Evolutionary conservation across 163 green algal species (phyloP).

Genomic region (Scenedesmus sp.): DNA sequence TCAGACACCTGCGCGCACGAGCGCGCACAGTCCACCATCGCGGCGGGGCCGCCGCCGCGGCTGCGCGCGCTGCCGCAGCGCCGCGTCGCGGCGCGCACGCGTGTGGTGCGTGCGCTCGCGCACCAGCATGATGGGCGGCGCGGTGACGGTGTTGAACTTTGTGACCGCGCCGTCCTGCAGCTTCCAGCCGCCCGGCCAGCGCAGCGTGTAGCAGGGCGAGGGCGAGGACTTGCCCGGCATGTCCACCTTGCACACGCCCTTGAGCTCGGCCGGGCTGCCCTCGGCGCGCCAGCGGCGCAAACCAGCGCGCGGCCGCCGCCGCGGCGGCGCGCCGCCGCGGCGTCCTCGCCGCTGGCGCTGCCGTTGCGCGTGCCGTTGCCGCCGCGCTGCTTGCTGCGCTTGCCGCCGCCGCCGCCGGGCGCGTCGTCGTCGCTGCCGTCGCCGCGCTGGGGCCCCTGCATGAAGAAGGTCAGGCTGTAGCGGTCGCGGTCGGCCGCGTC

Average conservation of each 20-base stretch:
- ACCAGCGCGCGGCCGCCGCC: no score
- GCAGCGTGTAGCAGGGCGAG: constrained; percentile 63
- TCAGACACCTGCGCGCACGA: constrained; percentile 20
- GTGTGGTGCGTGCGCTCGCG: constrained; percentile 4
- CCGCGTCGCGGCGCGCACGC: no score
- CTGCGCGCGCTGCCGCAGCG: background rate
- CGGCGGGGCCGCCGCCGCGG: no score
- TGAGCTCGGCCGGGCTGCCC: no score
- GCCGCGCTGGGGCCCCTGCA: constrained; percentile 12
- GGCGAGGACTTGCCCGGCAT: constrained; percentile 1
- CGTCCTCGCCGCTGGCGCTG: constrained; percentile 1
- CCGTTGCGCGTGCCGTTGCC: no score
- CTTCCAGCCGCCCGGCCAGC: constrained; percentile 78
- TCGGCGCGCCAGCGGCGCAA: no score
- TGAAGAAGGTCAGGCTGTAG: constrained; percentile 40
- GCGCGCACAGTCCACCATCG: background rate
- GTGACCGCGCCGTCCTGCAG: constrained; percentile 68
- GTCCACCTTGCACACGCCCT: constrained; percentile 20
- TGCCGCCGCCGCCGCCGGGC: background rate
- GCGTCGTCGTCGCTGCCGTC: constrained; percentile 28
- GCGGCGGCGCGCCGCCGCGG: no score
- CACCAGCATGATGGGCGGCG: constrained; percentile 83
- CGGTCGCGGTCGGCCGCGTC: constrained; percentile 13
- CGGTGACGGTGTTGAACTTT: constrained; percentile 74
- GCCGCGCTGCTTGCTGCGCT: background rate